These are phyloP conservation scores for Rhizophlyctis rosea DNA, from an alignment of 192 early-diverging fungal species.

Conservation along the genomic window DNA sequence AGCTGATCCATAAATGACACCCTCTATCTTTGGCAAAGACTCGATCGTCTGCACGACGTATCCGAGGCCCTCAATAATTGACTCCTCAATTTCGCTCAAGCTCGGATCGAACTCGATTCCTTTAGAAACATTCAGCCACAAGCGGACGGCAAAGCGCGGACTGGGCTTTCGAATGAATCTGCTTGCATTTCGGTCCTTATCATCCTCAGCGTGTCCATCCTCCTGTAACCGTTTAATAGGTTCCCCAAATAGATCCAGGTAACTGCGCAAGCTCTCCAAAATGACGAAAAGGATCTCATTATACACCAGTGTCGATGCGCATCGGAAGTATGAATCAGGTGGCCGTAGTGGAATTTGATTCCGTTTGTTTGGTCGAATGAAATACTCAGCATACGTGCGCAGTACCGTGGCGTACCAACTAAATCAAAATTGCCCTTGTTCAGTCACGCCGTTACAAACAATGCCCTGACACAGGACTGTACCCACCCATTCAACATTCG, in stretches of 20 bases:
- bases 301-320: conserved; percentile 36
- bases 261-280: conserved; percentile 36
- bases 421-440: conserved; percentile 9
- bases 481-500: conserved; percentile 48
- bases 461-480: conserved; percentile 1
- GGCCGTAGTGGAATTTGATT: conserved; percentile 12
- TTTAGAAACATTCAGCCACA: conserved; percentile 37
- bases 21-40: conserved; percentile 43
- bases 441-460: background rate
- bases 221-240: conserved; percentile 23
- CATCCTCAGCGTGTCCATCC: conserved; percentile 1
- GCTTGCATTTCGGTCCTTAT: conserved; percentile 12
- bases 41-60: conserved; percentile 49
- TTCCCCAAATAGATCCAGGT: conserved; percentile 39
- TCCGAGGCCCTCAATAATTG: conserved; percentile 44
- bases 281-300: conserved; percentile 46
- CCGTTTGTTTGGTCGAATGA: conserved; percentile 25
- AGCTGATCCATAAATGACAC: conserved; percentile 32
- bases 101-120: conserved; percentile 54
- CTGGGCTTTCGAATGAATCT: conserved; percentile 15
- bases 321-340: conserved; percentile 34
- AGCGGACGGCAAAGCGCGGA: conserved; percentile 43
- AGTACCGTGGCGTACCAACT: conserved; percentile 46
- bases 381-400: conserved; percentile 36
- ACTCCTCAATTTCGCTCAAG: conserved; percentile 46